Evolutionary conservation across 2,329 filamentous ascomycete genomes (phyloP).

Genomic region (Monilinia polystroma): DNA sequence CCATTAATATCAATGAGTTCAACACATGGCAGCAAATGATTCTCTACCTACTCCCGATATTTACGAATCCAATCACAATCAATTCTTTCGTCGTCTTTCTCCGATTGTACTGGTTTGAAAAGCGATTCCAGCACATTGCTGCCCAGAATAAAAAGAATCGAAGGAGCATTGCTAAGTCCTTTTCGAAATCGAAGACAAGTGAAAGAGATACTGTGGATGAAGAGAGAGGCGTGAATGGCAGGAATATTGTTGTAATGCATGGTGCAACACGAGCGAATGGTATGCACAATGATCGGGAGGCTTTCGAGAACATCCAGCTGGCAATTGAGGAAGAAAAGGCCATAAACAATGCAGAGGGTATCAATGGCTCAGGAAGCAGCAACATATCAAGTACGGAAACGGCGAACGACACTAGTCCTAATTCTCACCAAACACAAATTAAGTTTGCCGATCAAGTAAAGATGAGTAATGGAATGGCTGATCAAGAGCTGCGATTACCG

Average conservation of each 20-base stretch:
- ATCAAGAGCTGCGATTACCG: conserved; percentile 53
- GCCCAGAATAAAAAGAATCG: conserved; percentile 68
- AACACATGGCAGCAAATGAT: conserved; percentile 72
- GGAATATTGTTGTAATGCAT: conserved; percentile 66
- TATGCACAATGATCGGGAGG: conserved; percentile 60
- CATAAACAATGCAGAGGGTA: conserved; percentile 27
- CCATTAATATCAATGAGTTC: conserved; percentile 65
- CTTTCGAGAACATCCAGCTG: conserved; percentile 35
- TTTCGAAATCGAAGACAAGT: conserved; percentile 53
- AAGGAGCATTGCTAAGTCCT: conserved; percentile 60
- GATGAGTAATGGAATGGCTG: conserved; percentile 54
- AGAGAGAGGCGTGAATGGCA: conserved; percentile 59
- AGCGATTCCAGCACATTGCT: conserved; percentile 83
- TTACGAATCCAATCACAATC: conserved; percentile 81
- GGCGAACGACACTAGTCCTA: conserved; percentile 17
- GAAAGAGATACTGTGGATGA: conserved; percentile 47
- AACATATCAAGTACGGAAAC: conserved; percentile 27
- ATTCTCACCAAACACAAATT: conserved; percentile 42
- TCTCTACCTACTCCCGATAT: conserved; percentile 68
- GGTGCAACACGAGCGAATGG: conserved; percentile 50
- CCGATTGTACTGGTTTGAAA: conserved; percentile 97
- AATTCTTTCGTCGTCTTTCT: conserved; percentile 87
- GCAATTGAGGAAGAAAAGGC: conserved; percentile 28
- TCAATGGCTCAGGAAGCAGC: conserved; percentile 27
- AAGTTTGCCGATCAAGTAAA: conserved; percentile 68